Conservation (phyloP, 106 monocot species). For the Vanilla planifolia region DNA sequence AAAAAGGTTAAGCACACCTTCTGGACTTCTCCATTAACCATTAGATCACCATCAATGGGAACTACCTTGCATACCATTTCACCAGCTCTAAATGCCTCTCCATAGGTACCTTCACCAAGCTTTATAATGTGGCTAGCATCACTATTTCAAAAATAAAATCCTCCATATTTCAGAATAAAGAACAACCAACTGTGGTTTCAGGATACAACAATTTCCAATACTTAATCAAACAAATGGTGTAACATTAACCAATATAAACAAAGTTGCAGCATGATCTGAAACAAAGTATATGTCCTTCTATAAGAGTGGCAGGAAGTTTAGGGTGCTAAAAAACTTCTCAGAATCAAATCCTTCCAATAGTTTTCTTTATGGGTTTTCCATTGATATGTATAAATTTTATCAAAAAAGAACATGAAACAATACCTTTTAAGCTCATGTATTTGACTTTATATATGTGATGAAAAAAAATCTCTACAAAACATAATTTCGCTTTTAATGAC, state of each 20-base stretch:
- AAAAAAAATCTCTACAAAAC: too few species aligned
- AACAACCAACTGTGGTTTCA: background rate
- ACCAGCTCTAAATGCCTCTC: constrained; percentile 86
- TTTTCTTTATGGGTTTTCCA: too few species aligned
- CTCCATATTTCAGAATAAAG: background rate
- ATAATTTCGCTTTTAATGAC: too few species aligned
- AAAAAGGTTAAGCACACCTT: constrained; percentile 43
- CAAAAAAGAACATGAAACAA: too few species aligned
- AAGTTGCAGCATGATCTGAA: too few species aligned
- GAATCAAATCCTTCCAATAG: too few species aligned
- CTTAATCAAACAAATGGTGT: background rate
- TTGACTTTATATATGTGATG: too few species aligned
- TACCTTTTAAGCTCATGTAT: too few species aligned
- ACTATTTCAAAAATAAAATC: constrained; percentile 27
- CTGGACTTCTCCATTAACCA: constrained; percentile 92
- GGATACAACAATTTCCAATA: background rate
- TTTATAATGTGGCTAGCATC: constrained; percentile 48
- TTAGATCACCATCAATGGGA: constrained; percentile 77
- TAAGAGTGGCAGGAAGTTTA: too few species aligned
- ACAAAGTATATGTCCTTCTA: too few species aligned
- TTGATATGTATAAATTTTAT: too few species aligned
- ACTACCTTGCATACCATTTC: constrained; percentile 83
- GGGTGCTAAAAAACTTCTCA: too few species aligned
- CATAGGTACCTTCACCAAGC: constrained; percentile 98
- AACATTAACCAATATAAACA: background rate